These are phyloP conservation scores for Rubus idaeus DNA, from an alignment of 306 rosid species.

Conservation along the genomic window DNA sequence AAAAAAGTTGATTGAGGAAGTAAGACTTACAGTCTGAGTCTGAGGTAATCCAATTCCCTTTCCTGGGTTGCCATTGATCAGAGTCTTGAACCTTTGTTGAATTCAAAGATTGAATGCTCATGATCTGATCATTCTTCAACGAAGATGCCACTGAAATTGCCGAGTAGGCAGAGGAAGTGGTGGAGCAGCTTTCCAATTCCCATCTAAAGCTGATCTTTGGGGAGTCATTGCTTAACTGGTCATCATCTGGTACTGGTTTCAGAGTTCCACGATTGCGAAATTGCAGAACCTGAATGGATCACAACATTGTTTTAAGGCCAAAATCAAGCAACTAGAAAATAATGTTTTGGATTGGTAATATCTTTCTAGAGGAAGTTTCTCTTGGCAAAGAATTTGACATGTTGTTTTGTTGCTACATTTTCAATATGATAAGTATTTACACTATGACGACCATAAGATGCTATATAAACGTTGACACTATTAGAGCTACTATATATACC, in stretches of 20 bases:
- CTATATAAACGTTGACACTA: not conserved
- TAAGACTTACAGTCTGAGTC: slow-evolving; percentile 79
- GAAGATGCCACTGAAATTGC: slow-evolving; percentile 54
- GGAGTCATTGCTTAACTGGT: slow-evolving; percentile 53
- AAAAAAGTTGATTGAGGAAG: not conserved
- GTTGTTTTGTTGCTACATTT: not conserved
- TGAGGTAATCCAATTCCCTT: slow-evolving; percentile 91
- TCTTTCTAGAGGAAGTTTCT: not conserved
- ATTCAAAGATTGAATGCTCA: slow-evolving; percentile 29
- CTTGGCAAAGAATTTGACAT: not conserved
- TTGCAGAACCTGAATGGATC: slow-evolving; percentile 50
- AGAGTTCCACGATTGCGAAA: slow-evolving; percentile 53
- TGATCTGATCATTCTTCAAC: slow-evolving; percentile 32
- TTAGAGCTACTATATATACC: slow-evolving; percentile 25
- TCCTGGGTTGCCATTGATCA: slow-evolving; percentile 35
- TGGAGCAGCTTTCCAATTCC: slow-evolving; percentile 79
- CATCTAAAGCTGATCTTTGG: slow-evolving; percentile 91
- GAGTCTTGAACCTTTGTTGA: slow-evolving; percentile 36
- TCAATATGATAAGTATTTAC: not conserved
- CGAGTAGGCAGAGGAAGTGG: slow-evolving; percentile 64
- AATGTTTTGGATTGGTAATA: not conserved
- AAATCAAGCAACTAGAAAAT: not conserved
- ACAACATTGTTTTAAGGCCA: not conserved
- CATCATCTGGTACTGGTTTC: slow-evolving; percentile 58
- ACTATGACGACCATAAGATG: not conserved